Evolutionary conservation across 106 monocot species (phyloP).

Genomic region (Dendrobium chrysotoxum): DNA sequence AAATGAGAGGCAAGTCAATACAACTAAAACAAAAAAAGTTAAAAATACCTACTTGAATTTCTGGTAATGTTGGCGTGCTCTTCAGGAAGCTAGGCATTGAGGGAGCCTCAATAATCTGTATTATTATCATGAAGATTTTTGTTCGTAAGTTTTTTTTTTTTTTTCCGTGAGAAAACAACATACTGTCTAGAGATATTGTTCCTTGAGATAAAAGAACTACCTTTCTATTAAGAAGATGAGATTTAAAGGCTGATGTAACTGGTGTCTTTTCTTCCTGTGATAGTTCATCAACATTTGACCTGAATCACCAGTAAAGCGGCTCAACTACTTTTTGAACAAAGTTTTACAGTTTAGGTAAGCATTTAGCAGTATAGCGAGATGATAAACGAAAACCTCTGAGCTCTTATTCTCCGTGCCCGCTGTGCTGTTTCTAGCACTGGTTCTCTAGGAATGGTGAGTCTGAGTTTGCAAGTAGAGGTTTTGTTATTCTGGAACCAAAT

Average conservation of each 20-base stretch:
- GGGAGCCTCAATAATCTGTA: constrained; percentile 55
- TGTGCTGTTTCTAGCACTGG: constrained; percentile 66
- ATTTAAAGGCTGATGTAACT: constrained; percentile 30
- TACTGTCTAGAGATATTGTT: background rate
- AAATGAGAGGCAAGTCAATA: background rate
- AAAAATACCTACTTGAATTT: constrained; percentile 35
- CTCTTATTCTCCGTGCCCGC: constrained; percentile 47
- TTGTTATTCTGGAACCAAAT: constrained; percentile 28
- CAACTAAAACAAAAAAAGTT: background rate
- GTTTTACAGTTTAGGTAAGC: background rate
- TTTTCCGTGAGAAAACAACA: background rate
- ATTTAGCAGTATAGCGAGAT: background rate
- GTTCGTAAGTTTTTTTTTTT: too few relatives aligned
- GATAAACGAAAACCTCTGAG: constrained; percentile 14
- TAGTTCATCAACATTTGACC: constrained; percentile 27
- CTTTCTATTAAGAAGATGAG: constrained; percentile 65
- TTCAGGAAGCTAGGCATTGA: constrained; percentile 39
- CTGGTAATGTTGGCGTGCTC: constrained; percentile 33
- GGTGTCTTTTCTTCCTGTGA: constrained; percentile 12
- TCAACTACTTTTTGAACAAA: background rate
- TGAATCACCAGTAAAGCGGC: constrained; percentile 15
- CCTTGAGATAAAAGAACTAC: constrained; percentile 15
- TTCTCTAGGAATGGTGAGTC: constrained; percentile 72
- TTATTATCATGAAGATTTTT: background rate
- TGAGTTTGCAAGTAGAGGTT: constrained; percentile 25